phyloP scores from a whole-genome alignment of 2,329 filamentous ascomycete species.

The Fusarium cyanostomum region DNA sequence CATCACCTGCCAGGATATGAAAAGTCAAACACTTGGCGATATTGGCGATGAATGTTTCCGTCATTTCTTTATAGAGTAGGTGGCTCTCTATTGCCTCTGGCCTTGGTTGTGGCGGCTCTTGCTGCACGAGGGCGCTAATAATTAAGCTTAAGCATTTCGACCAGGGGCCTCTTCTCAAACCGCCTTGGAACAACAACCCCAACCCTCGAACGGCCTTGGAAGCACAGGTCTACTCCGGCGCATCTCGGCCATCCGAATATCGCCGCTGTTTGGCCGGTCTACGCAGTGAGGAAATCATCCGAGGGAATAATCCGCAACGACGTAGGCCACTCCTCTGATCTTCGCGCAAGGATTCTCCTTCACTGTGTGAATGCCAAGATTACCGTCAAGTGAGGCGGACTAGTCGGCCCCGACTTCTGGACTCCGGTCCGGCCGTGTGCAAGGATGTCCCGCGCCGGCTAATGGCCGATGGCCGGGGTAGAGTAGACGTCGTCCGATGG shows the following conservation, averaged over 20 bases:
- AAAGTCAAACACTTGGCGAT: slow-evolving; percentile 20
- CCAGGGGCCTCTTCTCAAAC: slow-evolving; percentile 18
- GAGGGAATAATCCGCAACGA: slow-evolving; percentile 21
- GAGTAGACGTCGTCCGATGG: slow-evolving; percentile 16
- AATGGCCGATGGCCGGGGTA: slow-evolving; percentile 1
- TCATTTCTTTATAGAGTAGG: slow-evolving; percentile 8
- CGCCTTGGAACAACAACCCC: slow-evolving; percentile 3
- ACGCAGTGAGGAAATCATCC: slow-evolving; percentile 6
- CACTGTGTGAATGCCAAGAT: slow-evolving; percentile 23
- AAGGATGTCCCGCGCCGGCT: not conserved
- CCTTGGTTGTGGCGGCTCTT: slow-evolving; percentile 21
- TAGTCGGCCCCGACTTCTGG: slow-evolving; percentile 30
- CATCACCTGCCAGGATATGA: slow-evolving; percentile 32
- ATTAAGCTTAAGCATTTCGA: slow-evolving; percentile 34
- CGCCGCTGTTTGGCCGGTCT: not conserved
- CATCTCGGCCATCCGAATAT: slow-evolving; percentile 4
- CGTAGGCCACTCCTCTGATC: slow-evolving; percentile 25
- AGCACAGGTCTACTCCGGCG: slow-evolving; percentile 5
- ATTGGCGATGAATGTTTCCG: slow-evolving; percentile 18
- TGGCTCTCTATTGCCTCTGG: not conserved
- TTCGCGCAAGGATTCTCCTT: slow-evolving; percentile 16
- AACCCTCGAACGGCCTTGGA: slow-evolving; percentile 11
- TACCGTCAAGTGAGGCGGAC: slow-evolving; percentile 10
- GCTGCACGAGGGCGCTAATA: slow-evolving; percentile 26
- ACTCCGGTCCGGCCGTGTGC: slow-evolving; percentile 30